Evolutionary conservation across 75 land plant genomes (phyloP).

Genomic region (Sequoiadendron giganteum): DNA sequence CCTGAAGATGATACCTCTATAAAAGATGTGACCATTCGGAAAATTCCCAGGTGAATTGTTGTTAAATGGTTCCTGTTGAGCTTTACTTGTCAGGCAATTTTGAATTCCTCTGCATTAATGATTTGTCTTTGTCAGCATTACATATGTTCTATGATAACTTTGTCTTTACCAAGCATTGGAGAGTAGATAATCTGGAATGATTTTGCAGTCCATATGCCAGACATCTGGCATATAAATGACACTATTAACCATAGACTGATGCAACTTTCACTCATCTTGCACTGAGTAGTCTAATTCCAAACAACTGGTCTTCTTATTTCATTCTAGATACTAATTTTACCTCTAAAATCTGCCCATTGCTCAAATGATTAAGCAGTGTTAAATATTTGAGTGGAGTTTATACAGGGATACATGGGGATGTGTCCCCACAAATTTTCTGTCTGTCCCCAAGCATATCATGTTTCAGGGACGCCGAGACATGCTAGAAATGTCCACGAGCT

Average conservation of each 20-base stretch:
- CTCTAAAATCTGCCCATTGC: not conserved
- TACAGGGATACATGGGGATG: too few species aligned
- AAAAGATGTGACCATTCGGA: conserved; percentile 66
- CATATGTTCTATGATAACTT: not conserved
- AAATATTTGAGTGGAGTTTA: not conserved
- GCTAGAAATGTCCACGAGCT: too few species aligned
- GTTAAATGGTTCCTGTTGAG: not conserved
- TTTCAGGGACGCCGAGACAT: too few species aligned
- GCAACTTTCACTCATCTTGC: not conserved
- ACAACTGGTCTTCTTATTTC: not conserved
- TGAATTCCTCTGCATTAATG: not conserved
- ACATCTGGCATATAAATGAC: not conserved
- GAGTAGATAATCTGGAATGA: not conserved
- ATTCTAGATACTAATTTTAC: not conserved
- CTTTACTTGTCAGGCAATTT: not conserved
- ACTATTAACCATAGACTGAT: not conserved
- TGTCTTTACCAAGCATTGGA: not conserved
- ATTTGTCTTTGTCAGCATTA: not conserved
- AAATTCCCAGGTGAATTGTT: conserved; percentile 61
- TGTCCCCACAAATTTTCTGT: too few species aligned
- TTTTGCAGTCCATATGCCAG: not conserved
- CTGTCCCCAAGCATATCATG: too few species aligned
- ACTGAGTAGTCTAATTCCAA: not conserved
- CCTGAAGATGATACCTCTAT: conserved; percentile 77
- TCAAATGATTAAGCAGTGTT: not conserved